These are phyloP conservation scores for Arthrocladium fulminans DNA, from an alignment of 2,329 filamentous ascomycete species.

Conservation along the genomic window DNA sequence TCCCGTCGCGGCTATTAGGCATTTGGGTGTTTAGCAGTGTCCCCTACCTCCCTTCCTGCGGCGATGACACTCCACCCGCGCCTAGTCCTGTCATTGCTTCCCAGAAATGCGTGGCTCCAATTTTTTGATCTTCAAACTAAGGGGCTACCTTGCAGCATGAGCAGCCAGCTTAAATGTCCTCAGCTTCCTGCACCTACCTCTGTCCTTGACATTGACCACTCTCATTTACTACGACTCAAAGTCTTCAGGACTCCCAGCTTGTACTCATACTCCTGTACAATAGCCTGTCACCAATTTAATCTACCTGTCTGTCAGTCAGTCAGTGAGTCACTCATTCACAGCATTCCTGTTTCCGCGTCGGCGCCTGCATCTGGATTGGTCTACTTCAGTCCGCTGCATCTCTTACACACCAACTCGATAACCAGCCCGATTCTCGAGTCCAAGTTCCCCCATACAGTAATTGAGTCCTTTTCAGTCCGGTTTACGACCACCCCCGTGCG, in stretches of 20 bases:
- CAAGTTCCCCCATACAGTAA: conserved; percentile 4
- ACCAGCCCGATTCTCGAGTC: conserved; percentile 4
- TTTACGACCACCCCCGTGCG: neutral
- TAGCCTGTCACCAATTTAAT: neutral
- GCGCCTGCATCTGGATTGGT: conserved; percentile 9
- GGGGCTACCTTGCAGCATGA: conserved; percentile 11
- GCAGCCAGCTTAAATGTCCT: conserved; percentile 5
- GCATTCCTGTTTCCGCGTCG: conserved; percentile 8
- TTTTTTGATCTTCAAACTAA: conserved; percentile 4
- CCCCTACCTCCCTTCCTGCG: conserved; percentile 3
- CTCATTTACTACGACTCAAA: neutral
- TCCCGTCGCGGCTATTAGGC: conserved; percentile 8
- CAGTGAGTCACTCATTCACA: conserved; percentile 7
- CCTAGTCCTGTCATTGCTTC: conserved; percentile 1
- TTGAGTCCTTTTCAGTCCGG: neutral
- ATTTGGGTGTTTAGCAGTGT: conserved; percentile 1
- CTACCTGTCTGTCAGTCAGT: conserved; percentile 8
- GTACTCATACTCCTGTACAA: conserved; percentile 5
- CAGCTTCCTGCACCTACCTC: neutral
- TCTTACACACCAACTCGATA: conserved; percentile 4
- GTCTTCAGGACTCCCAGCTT: neutral
- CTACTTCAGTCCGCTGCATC: conserved; percentile 7
- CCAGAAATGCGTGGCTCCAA: neutral
- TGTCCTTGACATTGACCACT: conserved; percentile 6
- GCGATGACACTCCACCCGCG: conserved; percentile 4